A percentile compares a stretch with the other conserved stretches of the same genome.
These are phyloP conservation scores for Lentinula edodes DNA, from an alignment of 768 basidiomycete species.

Conservation along the genomic window DNA sequence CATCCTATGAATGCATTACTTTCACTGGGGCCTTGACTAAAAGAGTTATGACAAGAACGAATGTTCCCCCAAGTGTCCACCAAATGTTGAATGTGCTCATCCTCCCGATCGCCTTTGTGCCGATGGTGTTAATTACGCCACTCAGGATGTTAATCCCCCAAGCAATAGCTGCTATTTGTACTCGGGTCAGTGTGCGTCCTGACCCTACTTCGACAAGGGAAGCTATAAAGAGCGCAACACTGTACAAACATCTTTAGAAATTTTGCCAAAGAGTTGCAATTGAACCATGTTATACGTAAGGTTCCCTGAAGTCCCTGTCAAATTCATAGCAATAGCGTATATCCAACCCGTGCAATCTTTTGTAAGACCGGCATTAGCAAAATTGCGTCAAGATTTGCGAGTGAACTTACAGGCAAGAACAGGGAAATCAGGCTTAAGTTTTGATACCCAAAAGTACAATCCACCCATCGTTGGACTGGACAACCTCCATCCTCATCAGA, in stretches of 20 bases:
- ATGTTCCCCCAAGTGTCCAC: conserved; percentile 57
- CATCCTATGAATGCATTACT: conserved; percentile 21
- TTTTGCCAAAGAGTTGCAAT: not conserved
- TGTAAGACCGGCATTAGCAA: not conserved
- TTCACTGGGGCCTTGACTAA: conserved; percentile 50
- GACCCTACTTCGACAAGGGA: conserved; percentile 46
- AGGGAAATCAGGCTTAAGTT: conserved; percentile 50
- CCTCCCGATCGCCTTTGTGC: conserved; percentile 50
- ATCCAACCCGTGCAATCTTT: conserved; percentile 49
- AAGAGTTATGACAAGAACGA: conserved; percentile 52
- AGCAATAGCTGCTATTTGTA: conserved; percentile 48
- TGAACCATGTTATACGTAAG: conserved; percentile 30
- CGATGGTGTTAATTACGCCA: conserved; percentile 49
- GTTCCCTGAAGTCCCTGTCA: conserved; percentile 56
- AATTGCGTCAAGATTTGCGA: not conserved
- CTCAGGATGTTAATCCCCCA: conserved; percentile 54
- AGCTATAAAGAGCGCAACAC: conserved; percentile 50
- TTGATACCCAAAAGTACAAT: conserved; percentile 53
- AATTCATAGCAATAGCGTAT: conserved; percentile 55
- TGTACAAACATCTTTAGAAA: conserved; percentile 10
- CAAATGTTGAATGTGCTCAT: conserved; percentile 54
- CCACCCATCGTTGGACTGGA: conserved; percentile 50
- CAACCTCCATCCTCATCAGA: not conserved
- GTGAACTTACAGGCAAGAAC: conserved; percentile 43
- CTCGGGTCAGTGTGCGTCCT: conserved; percentile 34